Evolutionary conservation across 2,329 filamentous ascomycete genomes (phyloP).

Genomic region (Fulvia fulva): DNA sequence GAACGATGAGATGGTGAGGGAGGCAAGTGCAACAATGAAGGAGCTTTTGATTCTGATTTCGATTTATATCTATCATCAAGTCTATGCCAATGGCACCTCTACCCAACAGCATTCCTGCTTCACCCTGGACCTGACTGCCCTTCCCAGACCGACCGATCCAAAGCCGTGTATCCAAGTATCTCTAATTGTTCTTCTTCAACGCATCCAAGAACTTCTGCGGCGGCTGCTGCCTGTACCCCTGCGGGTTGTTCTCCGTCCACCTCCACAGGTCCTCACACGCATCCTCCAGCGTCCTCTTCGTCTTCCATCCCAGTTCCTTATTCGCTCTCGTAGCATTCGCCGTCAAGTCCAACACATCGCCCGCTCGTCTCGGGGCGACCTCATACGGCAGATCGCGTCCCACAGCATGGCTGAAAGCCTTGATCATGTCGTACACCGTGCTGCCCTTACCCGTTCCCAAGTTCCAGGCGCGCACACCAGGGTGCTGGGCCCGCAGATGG

Average conservation of each 20-base stretch:
- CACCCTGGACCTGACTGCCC: too few species aligned
- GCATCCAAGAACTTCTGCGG: slow-evolving; percentile 71
- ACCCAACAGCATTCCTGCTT: not conserved
- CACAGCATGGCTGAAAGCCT: slow-evolving; percentile 83
- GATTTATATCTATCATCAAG: not conserved
- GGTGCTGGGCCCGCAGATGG: slow-evolving; percentile 77
- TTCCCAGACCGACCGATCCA: not conserved
- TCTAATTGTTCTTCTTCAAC: slow-evolving; percentile 31
- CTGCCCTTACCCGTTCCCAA: slow-evolving; percentile 89
- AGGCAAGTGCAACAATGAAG: too few species aligned
- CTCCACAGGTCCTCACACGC: slow-evolving; percentile 92
- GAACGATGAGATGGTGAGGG: too few species aligned
- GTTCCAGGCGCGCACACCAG: slow-evolving; percentile 94
- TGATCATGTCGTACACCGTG: slow-evolving; percentile 96
- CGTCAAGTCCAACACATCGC: slow-evolving; percentile 91
- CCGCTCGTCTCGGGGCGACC: slow-evolving; percentile 74
- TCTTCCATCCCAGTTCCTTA: slow-evolving; percentile 87
- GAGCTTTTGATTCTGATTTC: not conserved
- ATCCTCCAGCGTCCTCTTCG: slow-evolving; percentile 82
- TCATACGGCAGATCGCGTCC: slow-evolving; percentile 84
- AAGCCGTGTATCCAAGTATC: not conserved
- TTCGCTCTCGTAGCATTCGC: slow-evolving; percentile 86
- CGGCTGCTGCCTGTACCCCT: slow-evolving; percentile 90
- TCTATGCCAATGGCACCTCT: not conserved
- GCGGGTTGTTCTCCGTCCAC: slow-evolving; percentile 95